These are phyloP conservation scores for Phytopythium vexans DNA, from an alignment of 352 stramenopile species.

Conservation along the genomic window DNA sequence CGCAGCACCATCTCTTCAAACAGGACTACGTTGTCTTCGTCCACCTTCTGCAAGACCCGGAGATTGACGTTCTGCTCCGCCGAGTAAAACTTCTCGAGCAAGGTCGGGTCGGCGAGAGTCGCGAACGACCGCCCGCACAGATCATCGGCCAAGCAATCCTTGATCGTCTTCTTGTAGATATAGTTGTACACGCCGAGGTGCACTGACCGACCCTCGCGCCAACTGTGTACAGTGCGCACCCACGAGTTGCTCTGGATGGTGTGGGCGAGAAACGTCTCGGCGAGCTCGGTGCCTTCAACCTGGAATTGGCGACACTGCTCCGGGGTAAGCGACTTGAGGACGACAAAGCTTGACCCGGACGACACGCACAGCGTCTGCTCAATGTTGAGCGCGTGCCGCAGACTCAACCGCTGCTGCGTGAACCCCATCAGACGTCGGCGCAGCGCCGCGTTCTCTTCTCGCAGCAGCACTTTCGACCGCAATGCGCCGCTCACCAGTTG, in stretches of 20 bases:
- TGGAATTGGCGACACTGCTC: conserved; percentile 2
- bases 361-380: background rate
- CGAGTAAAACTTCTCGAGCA: conserved; percentile 17
- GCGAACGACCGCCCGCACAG: background rate
- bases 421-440: background rate
- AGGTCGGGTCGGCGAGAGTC: conserved; percentile 11
- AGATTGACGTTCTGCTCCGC: conserved; percentile 13
- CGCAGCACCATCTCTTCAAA: conserved; percentile 10
- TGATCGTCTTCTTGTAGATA: conserved; percentile 3
- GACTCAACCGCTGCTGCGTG: background rate
- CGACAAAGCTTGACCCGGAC: background rate
- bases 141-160: background rate
- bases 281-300: background rate
- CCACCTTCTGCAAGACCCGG: conserved; percentile 26
- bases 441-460: conserved; percentile 1
- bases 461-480: too few relatives aligned
- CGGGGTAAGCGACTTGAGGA: conserved; percentile 1
- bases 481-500: too few relatives aligned
- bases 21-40: conserved; percentile 21
- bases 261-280: background rate
- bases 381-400: background rate
- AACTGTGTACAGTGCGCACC: conserved; percentile 1
- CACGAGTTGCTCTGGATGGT: background rate
- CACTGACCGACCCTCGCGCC: conserved; percentile 1
- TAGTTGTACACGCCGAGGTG: conserved; percentile 1